These are phyloP conservation scores for Citrullus amarus DNA, from an alignment of 306 rosid species.

Conservation along the genomic window DNA sequence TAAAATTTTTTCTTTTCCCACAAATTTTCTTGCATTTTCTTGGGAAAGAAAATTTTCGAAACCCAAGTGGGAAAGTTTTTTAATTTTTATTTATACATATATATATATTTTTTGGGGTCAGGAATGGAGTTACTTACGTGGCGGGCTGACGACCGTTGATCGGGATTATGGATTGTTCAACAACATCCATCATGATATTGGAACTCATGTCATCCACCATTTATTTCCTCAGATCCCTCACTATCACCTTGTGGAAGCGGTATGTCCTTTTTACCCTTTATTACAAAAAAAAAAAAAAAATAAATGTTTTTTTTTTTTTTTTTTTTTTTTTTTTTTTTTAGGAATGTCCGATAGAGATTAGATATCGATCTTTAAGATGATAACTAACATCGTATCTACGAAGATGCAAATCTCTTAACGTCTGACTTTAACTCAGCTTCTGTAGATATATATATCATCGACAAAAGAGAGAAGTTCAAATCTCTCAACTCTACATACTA, in stretches of 20 bases:
- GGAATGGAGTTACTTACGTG: slow-evolving; percentile 91
- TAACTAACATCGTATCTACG: no score
- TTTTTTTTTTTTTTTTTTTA: no score
- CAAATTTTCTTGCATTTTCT: background rate
- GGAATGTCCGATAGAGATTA: no score
- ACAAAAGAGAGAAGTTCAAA: no score
- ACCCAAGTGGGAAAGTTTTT: background rate
- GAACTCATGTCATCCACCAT: slow-evolving; percentile 98
- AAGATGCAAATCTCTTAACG: no score
- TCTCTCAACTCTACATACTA: no score
- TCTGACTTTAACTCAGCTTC: no score
- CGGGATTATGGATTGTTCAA: slow-evolving; percentile 89
- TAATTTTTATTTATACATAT: background rate
- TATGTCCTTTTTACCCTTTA: slow-evolving; percentile 9
- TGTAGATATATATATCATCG: no score
- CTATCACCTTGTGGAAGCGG: slow-evolving; percentile 85
- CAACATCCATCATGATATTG: slow-evolving; percentile 84
- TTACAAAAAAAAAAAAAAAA: no score
- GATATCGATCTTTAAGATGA: no score
- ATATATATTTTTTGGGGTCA: background rate
- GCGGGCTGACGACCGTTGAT: slow-evolving; percentile 87
- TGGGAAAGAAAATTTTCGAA: background rate
- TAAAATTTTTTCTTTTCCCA: background rate
- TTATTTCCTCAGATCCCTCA: slow-evolving; percentile 98
- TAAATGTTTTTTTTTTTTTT: no score